phyloP scores from a whole-genome alignment of 495 filamentous ascomycete species.

The Neurospora tetrasperma region DNA sequence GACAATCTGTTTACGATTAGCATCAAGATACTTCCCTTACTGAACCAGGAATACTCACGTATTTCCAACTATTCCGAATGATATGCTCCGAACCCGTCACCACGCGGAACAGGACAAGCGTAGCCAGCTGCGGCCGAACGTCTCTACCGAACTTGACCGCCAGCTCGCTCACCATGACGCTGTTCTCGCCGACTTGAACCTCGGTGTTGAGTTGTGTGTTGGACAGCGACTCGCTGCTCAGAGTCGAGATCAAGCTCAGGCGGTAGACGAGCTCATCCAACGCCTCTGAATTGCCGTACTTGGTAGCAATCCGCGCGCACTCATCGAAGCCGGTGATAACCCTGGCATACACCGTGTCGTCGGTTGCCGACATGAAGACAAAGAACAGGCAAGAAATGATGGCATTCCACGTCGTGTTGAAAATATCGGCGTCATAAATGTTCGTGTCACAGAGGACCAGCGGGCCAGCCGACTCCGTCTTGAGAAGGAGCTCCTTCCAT shows the following conservation, averaged over 20 bases:
- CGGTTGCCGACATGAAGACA: conserved; percentile 97
- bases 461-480: conserved; percentile 64
- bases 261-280: conserved; percentile 86
- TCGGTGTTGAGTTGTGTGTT: conserved; percentile 91
- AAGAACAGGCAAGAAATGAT: conserved; percentile 92
- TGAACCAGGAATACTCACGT: conserved; percentile 44
- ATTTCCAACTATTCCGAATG: conserved; percentile 69
- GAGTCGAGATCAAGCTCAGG: conserved; percentile 78
- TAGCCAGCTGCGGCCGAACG: conserved; percentile 85
- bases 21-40: background rate
- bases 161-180: conserved; percentile 97
- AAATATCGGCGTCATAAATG: conserved; percentile 95
- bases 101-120: conserved; percentile 85
- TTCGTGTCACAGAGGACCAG: conserved; percentile 81
- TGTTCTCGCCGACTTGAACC: conserved; percentile 82
- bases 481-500: conserved; percentile 88
- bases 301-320: conserved; percentile 85
- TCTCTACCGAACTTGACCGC: conserved; percentile 95
- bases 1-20: conserved; percentile 50
- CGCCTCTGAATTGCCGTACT: conserved; percentile 72
- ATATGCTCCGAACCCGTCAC: conserved; percentile 71
- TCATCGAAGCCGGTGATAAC: conserved; percentile 93
- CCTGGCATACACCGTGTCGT: conserved; percentile 91
- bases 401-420: conserved; percentile 89
- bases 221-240: conserved; percentile 61